Evolutionary conservation across 1,284 basidiomycete species (phyloP), one percentile per base, ranked within the genome.

Genomic region (Papiliotrema laurentii): DNA sequence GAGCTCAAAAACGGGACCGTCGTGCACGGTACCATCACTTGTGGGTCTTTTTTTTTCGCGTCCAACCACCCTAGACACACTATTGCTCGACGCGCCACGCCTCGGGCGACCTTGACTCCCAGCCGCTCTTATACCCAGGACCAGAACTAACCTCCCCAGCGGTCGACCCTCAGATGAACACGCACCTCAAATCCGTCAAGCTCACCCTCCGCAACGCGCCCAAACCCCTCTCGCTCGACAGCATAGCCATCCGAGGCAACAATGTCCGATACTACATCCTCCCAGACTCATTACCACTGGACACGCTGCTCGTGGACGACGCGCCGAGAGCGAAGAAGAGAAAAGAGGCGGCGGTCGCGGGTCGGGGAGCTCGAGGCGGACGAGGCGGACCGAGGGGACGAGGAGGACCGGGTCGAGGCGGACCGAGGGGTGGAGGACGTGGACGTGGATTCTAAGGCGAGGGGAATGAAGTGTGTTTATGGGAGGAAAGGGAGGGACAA

Each of bases 1-100:
- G 93, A 98, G 79, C 82, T 98, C 66, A 98, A 98, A 79, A 97
- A 98, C 63, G 94, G 94, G 37, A 91, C 91, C 1, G 78, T 93
- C 49, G 86, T 98, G 25, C 89, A 96, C 68, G 94, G 94, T 16
- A 98, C 94, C 22, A 97, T 98, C 71, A 97, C 92, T 28, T 93
- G 93, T 93, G 61, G 56, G 82, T 68, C 7, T n/a, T n/a, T n/a
- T n/a, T n/a, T n/a, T n/a, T n/a, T n/a, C n/a, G n/a, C n/a, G n/a
- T n/a, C n/a, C n/a, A n/a, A n/a, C n/a, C n/a, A n/a, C n/a, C n/a
- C n/a, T n/a, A n/a, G n/a, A n/a, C n/a, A n/a, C n/a, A n/a, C n/a
- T n/a, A n/a, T n/a, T n/a, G n/a, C n/a, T n/a, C n/a, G n/a, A n/a
- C n/a, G n/a, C n/a, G n/a, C n/a, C n/a, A n/a, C n/a, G n/a, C n/a